Base-by-base conservation (phyloP, 495 filamentous ascomycete genomes). In the Letharia columbiana region DNA sequence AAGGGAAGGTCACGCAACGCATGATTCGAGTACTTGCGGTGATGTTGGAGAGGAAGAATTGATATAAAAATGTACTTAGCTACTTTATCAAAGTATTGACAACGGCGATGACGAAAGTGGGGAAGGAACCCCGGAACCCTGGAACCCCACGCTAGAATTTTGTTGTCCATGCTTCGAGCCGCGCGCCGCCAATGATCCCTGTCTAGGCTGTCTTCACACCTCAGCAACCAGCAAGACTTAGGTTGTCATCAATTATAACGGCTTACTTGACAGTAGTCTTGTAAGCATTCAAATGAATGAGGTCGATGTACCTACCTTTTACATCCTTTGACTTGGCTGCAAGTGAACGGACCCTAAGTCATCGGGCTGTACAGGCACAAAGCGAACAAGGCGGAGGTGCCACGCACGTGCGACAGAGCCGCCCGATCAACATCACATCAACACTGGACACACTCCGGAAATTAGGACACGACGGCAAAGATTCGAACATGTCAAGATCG, bases 401-500 rank as follows among this genome's bases (percentile, higher is more conserved):
- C 23, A 52, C 49, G 23, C 11, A 56, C 52, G 31, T 3, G 12
- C 13, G 52, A 35, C 28, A 33, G 23, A 54, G 31, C 11, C 52
- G 1, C 13, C 54, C 20, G 31, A 18, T 57, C 54, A 60, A 60
- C 56, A 45, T 59, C 56, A 49, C 56, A 45, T 59, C 41, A 15
- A 57, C 41, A 49, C 40, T 60, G 3, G n/a, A 40, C 40, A 41
- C 28, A 11, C 40, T 23, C 15, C 63, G 15, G 18, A 10, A 60
- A 23, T 37, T 35, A 65, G 6, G 5, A 49, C n/a, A 17, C 15
- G 37, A 18, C 40, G 20, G 33, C 35, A 39, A 41, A 45, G 8
- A 44, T 56, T 3, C 56, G 42, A 65, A n/a, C 17, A 65, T 65
- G 63, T 65, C 63, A 60, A 65, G 54, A 59, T 65, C 63, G 41